These are phyloP conservation scores for Tolypocladium guangdongense DNA, from an alignment of 2,329 filamentous ascomycete species.

Conservation along the genomic window DNA sequence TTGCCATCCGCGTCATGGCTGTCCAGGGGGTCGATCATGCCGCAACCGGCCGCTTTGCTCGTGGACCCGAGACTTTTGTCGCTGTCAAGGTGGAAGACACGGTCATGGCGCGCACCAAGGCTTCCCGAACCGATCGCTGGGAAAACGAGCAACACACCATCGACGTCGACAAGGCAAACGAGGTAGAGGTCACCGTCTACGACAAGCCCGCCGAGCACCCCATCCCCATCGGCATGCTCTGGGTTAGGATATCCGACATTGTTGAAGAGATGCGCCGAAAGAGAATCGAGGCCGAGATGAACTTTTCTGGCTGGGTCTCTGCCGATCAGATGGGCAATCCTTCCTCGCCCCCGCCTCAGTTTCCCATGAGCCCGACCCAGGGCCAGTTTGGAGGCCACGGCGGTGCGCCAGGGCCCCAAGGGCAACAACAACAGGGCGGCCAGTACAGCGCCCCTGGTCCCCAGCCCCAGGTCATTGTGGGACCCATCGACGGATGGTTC, in stretches of 20 bases:
- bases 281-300: slow-evolving; percentile 93
- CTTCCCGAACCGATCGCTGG: slow-evolving; percentile 82
- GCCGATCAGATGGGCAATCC: slow-evolving; percentile 80
- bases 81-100: slow-evolving; percentile 95
- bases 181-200: slow-evolving; percentile 95
- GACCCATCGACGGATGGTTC: slow-evolving; percentile 87
- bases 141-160: slow-evolving; percentile 84
- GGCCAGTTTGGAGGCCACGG: slow-evolving; percentile 33
- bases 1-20: slow-evolving; percentile 75
- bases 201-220: slow-evolving; percentile 88
- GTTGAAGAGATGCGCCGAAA: slow-evolving; percentile 95
- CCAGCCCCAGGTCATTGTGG: slow-evolving; percentile 42
- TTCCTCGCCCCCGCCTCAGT: slow-evolving; percentile 38
- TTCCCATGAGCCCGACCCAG: slow-evolving; percentile 43
- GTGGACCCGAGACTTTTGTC: slow-evolving; percentile 90
- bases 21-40: slow-evolving; percentile 95
- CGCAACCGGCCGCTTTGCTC: slow-evolving; percentile 69
- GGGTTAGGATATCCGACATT: slow-evolving; percentile 94
- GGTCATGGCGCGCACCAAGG: slow-evolving; percentile 77
- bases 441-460: slow-evolving; percentile 22
- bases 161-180: slow-evolving; percentile 95
- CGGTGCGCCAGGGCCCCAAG: slow-evolving; percentile 27
- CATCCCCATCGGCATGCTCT: slow-evolving; percentile 87
- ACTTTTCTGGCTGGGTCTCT: slow-evolving; percentile 90
- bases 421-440: slow-evolving; percentile 15